Evolutionary conservation across 2,329 filamentous ascomycete species (phyloP), one percentile per base, ranked within the genome.

Genomic region (Claviceps africana): DNA sequence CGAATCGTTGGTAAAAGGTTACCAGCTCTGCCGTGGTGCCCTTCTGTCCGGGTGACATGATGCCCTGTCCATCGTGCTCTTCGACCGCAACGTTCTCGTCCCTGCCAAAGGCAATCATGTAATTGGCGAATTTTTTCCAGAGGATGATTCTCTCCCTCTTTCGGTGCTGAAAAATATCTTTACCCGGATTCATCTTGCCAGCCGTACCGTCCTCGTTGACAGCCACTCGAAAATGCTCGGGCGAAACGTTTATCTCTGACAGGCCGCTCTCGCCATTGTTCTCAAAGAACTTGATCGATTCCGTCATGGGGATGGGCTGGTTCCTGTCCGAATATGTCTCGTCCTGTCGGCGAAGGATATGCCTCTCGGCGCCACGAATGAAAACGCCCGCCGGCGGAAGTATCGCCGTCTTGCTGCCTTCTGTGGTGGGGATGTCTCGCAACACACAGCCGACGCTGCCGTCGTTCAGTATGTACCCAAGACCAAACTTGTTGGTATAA

Each of bases 401-500:
- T 53, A 73, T 69, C 13, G 75, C 74, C 1, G 67, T 69, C 55
- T 72, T 73, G 54, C 68, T 69, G 30, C 74, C 75, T 48, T 75
- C 71, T 1, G 71, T 71, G 1, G 73, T 74, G 13, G 75, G 74
- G 51, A 81, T 76, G 53, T 76, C 77, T 25, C 75, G 72, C 49
- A 82, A 70, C 48, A 84, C 79, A 57, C 85, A 89, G 17, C 86
- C 87, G 21, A 90, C 82, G 56, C 82, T 88, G 31, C 87, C 86
- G 57, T 91, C 85, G 56, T 87, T 87, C 51, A 93, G 72, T 53
- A 91, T 88, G 61, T 91, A 93, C 37, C 87, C 87, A 17, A 93
- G 75, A 13, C 87, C 87, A 64, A 89, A 88, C 64, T 89, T 89
- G 67, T 89, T 88, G 54, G 86, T 88, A 65, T 93, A 93, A 64